Base-by-base conservation (phyloP, 768 basidiomycete genomes). In the Pleurotus sapidus region DNA sequence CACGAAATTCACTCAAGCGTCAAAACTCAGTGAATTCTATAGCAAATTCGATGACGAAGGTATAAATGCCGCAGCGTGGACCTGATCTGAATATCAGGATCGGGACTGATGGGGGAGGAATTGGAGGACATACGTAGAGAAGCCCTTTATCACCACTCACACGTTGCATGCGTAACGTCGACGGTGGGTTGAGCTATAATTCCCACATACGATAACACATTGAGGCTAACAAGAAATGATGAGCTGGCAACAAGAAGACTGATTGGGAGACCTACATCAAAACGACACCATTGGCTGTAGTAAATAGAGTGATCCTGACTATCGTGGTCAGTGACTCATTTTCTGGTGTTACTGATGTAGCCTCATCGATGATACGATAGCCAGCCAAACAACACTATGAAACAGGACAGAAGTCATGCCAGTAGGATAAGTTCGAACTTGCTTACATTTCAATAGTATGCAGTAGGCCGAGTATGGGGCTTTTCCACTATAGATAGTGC, bases 21-120 rank as follows among this genome's bases (percentile, higher is more conserved):
- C 23, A 37, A 48, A 45, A 45, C 15, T 5, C 20, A 65, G 53
- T 38, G 65, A 46, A 42, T 67, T 64, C 64, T 67, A 37, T 15
- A 30, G 42, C 37, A 46, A 17, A 11, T 17, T 45, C n/a, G 6
- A 9, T 15, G 11, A n/a, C 11, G n/a, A 23, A 7, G 42, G n/a
- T 11, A 45, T 17, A n/a, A 0, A 43, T 43, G 14, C 6, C 6
- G 15, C n/a, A 45, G n/a, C 20, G 9, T 45, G 3, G n/a, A 45
- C 42, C 20, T 23, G n/a, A 8, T 45, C n/a, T n/a, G n/a, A n/a
- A n/a, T n/a, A n/a, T n/a, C n/a, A n/a, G n/a, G n/a, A n/a, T n/a
- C n/a, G n/a, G n/a, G n/a, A n/a, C n/a, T n/a, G n/a, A n/a, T n/a
- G n/a, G n/a, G n/a, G n/a, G n/a, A n/a, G n/a, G n/a, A n/a, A n/a